Percentiles rank a stretch among this genome's conserved stretches.
These are phyloP conservation scores for Beauveria sp. DNA, from an alignment of 2,329 filamentous ascomycete genomes.

Conservation along the genomic window DNA sequence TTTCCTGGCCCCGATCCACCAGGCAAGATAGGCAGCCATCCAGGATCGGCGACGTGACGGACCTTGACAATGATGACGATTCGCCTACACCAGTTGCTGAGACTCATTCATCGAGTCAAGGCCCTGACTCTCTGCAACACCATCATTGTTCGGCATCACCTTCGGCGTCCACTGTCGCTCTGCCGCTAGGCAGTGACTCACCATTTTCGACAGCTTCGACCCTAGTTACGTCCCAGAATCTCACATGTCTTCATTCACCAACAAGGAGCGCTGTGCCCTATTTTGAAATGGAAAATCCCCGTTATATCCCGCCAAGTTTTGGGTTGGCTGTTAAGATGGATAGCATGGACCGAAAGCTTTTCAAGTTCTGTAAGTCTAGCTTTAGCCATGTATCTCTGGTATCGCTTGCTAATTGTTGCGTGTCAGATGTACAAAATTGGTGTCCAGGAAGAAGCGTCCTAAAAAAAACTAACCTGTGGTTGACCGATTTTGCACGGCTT, in stretches of 20 bases:
- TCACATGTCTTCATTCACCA: not conserved
- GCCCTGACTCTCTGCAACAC: not conserved
- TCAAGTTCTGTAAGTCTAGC: not conserved
- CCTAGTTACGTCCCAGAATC: not conserved
- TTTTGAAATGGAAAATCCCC: not conserved
- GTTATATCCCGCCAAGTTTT: slow-evolving; percentile 2
- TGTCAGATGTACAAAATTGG: slow-evolving; percentile 31
- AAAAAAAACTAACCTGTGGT: slow-evolving; percentile 30
- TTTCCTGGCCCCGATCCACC: slow-evolving; percentile 24
- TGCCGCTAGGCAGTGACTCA: not conserved
- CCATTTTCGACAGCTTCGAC: not conserved
- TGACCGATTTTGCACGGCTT: slow-evolving; percentile 33
- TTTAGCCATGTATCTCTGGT: not conserved
- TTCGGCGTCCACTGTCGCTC: not conserved
- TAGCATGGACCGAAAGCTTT: slow-evolving; percentile 8
- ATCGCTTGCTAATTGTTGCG: slow-evolving; percentile 4
- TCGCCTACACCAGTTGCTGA: not conserved
- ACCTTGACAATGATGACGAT: not conserved
- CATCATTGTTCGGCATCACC: not conserved
- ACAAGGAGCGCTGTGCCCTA: not conserved
- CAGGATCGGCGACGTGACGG: not conserved
- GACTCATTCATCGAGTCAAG: not conserved
- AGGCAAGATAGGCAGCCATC: slow-evolving; percentile 7
- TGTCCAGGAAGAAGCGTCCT: slow-evolving; percentile 33
- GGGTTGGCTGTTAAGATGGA: not conserved